Conservation (phyloP, 768 basidiomycete species). For the Clitopilus passeckerianus region DNA sequence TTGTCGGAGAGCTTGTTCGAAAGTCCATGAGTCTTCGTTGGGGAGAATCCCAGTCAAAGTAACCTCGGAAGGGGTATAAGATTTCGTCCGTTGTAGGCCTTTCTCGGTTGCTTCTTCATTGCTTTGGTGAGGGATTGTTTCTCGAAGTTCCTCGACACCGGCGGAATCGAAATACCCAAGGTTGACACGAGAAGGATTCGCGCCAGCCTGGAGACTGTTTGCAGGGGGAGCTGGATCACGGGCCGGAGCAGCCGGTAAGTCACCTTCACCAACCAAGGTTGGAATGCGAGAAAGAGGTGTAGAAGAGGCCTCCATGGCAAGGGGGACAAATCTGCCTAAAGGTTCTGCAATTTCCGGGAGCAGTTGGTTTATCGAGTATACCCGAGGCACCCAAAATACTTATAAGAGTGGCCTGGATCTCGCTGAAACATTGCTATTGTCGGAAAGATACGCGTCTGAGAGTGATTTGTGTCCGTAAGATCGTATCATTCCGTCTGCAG, state of each 20-base stretch:
- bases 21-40: conserved; percentile 21
- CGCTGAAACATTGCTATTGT: not conserved
- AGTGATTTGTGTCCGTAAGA: not conserved
- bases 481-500: not conserved
- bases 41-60: conserved; percentile 15
- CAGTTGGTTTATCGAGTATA: not conserved
- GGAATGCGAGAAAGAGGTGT: conserved; percentile 8
- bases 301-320: conserved; percentile 4
- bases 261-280: not conserved
- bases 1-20: conserved; percentile 22
- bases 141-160: conserved; percentile 28
- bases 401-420: not conserved
- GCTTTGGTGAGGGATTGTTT: conserved; percentile 13
- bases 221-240: not conserved
- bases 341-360: not conserved
- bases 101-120: conserved; percentile 1
- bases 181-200: conserved; percentile 25
- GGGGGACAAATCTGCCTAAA: not conserved
- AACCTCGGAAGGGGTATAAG: conserved; percentile 8
- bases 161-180: conserved; percentile 42
- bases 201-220: not conserved
- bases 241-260: not conserved
- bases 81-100: not conserved
- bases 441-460: not conserved
- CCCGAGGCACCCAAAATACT: not conserved